A percentile compares a stretch with the other conserved stretches of the same genome.
Evolutionary conservation across 1,139 yeast species (phyloP).

Genomic region (Pneumocystis jirovecii): DNA sequence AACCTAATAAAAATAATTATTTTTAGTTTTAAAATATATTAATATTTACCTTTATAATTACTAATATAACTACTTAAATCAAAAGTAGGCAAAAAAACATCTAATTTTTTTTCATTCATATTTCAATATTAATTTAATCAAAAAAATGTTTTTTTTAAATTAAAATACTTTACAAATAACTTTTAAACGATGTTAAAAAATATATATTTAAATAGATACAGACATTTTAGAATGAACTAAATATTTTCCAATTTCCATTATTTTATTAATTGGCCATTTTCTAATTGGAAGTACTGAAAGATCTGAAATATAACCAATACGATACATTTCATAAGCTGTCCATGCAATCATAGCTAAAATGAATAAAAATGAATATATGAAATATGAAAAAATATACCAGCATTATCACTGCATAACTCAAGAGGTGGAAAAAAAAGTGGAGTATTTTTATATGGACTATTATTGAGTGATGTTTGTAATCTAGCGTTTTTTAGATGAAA

Average conservation of each 20-base stretch:
- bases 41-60: conserved; percentile 4
- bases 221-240: neutral
- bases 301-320: conserved; percentile 25
- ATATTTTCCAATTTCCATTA: neutral
- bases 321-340: conserved; percentile 83
- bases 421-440: conserved; percentile 43
- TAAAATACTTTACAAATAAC: neutral
- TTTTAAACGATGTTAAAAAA: neutral
- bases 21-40: neutral
- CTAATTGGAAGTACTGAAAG: conserved; percentile 40
- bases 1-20: conserved; percentile 6
- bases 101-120: neutral
- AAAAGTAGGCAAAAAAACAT: neutral
- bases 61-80: conserved; percentile 6
- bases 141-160: neutral
- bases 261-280: conserved; percentile 48
- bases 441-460: neutral
- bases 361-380: neutral
- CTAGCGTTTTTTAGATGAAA: conserved; percentile 1
- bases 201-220: neutral
- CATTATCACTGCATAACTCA: conserved; percentile 79
- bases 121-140: neutral
- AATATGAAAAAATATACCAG: conserved; percentile 22
- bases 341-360: conserved; percentile 72
- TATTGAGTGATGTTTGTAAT: conserved; percentile 7